phyloP scores from a whole-genome alignment of 2,329 filamentous ascomycete genomes.

The Alternaria ventricosa region DNA sequence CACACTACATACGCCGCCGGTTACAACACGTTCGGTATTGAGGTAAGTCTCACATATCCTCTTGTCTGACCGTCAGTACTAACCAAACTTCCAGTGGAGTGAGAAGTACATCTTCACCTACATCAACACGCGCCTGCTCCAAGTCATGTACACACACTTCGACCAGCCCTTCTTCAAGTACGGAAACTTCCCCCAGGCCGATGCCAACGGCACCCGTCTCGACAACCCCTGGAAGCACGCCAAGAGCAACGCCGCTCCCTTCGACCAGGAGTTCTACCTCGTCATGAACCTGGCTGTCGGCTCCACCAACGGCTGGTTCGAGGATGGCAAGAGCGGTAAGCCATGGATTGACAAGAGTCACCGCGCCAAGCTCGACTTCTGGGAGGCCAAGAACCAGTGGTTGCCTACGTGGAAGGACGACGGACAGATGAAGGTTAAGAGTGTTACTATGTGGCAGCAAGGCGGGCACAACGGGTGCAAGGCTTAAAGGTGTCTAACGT shows the following conservation, averaged over 20 bases:
- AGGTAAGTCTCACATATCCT: slow-evolving; percentile 48
- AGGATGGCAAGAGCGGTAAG: slow-evolving; percentile 73
- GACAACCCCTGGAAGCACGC: slow-evolving; percentile 69
- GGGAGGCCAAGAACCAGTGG: slow-evolving; percentile 71
- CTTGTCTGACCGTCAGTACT: not conserved
- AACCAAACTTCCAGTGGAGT: slow-evolving; percentile 64
- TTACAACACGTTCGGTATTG: slow-evolving; percentile 80
- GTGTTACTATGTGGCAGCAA: slow-evolving; percentile 65
- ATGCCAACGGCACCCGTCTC: slow-evolving; percentile 70
- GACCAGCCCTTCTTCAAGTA: slow-evolving; percentile 71
- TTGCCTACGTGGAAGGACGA: slow-evolving; percentile 70
- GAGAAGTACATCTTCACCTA: slow-evolving; percentile 90
- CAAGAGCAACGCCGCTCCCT: slow-evolving; percentile 69
- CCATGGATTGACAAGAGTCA: slow-evolving; percentile 76
- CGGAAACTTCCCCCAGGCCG: slow-evolving; percentile 69
- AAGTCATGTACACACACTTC: slow-evolving; percentile 80
- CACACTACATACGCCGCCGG: slow-evolving; percentile 74
- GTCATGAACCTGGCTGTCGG: slow-evolving; percentile 79
- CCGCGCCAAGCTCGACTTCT: slow-evolving; percentile 77
- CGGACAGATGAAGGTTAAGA: slow-evolving; percentile 71
- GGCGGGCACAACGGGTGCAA: slow-evolving; percentile 56
- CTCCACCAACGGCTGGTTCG: slow-evolving; percentile 83
- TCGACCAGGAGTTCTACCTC: slow-evolving; percentile 78
- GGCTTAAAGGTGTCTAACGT: not conserved
- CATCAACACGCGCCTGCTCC: slow-evolving; percentile 78